A percentile compares a stretch with the other conserved stretches of the same genome.
These are phyloP conservation scores for Anthoceros angustus DNA, from an alignment of 225 moss, liverwort and hornwort species.

Conservation along the genomic window DNA sequence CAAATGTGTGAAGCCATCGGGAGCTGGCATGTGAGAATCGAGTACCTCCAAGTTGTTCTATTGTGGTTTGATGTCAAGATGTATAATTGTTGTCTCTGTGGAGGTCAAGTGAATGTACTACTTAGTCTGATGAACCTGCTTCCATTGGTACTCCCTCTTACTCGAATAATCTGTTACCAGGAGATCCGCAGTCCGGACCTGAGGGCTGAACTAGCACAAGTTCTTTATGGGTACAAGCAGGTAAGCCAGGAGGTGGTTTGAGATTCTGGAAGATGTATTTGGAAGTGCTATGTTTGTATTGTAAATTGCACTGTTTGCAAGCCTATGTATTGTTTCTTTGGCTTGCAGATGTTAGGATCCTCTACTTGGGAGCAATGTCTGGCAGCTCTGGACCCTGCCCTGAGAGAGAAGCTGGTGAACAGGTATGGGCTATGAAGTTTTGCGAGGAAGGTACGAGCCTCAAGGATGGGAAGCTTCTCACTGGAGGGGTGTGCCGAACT, in stretches of 20 bases:
- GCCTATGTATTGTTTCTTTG: neutral
- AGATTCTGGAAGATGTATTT: neutral
- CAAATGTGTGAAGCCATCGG: conserved; percentile 97
- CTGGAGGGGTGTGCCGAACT: neutral
- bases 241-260: conserved; percentile 13
- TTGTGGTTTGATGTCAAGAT: neutral
- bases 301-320: neutral
- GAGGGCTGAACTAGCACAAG: conserved; percentile 76
- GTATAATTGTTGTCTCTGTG: neutral
- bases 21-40: conserved; percentile 89
- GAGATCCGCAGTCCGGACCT: conserved; percentile 85
- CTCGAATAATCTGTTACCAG: conserved; percentile 20
- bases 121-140: neutral
- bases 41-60: neutral
- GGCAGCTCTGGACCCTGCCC: conserved; percentile 56
- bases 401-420: conserved; percentile 80
- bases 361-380: conserved; percentile 84
- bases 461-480: neutral
- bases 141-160: neutral
- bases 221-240: conserved; percentile 88
- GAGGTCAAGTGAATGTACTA: neutral
- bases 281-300: neutral
- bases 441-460: neutral
- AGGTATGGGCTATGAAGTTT: conserved; percentile 57
- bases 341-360: conserved; percentile 32